Evolutionary conservation across 108 stramenopile species (phyloP), one percentile per base, ranked within the genome.

Genomic region (Pseudonitzschia multistriata): DNA sequence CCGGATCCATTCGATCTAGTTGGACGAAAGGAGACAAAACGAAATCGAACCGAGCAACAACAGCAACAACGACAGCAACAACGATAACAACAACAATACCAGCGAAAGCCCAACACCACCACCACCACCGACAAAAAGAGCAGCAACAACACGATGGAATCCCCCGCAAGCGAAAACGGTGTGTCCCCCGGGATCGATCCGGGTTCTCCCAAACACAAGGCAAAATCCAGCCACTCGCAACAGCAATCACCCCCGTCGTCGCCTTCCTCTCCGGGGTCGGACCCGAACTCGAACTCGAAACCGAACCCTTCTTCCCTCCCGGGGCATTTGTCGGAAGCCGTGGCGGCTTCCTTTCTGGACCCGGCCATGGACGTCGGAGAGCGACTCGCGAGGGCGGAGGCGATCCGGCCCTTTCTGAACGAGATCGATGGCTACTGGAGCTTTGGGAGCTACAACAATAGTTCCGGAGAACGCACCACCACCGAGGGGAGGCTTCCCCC

Each of bases 401-500:
- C 50, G 24, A 33, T 78, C 1, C 31, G 67, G 27, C 71, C 66
- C 3, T 72, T 54, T 29, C 22, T 78, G 22, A 35, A 52, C 8
- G 66, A 78, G 33, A 63, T 78, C 28, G 77, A 78, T 67, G 77
- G 77, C 1, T 67, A 68, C 35, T 57, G 71, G 60, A 72, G 71
- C 24, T 70, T 78, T 53, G 55, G 63, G 25, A 33, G 39, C 3
- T 69, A 55, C 28, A 61, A 67, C 19, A 14, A 24, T 33, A 6
- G 15, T n/a, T 13, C 33, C 19, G 21, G 35, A 17, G 34, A 59
- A 10, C 11, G 15, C 3, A 33, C 31, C 11, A 35, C 35, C n/a
- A 59, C 49, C 2, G 37, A 52, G 42, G 74, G 74, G 30, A 55
- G 64, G 21, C 49, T 64, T 48, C 93, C 93, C 0, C 75, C 76